Evolutionary conservation across 1,139 yeast genomes (phyloP), one percentile per base, ranked within the genome.

Genomic region (Suhomyces terraborum): DNA sequence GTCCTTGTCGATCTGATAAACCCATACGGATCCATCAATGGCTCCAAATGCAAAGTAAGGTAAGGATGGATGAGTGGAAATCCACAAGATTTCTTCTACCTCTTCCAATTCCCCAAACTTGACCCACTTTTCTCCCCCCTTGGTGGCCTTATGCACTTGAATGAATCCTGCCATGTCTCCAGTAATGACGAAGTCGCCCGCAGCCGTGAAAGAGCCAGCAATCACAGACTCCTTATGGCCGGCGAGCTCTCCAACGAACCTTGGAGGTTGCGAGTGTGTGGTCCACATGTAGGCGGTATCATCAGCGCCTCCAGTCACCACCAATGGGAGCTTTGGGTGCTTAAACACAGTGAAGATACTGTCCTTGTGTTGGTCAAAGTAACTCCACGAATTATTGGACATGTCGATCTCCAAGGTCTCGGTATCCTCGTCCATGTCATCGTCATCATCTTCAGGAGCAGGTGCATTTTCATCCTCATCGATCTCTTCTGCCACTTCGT

Each of bases 161-260:
- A 93, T 72, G 51, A 80, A 80, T 41, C 98, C 98, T 39, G 81
- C 82, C 99, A 93, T 93, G 62, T 94, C 98, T 35, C 93, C 98
- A 6, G 97, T 85, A 8, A 93, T 77, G 31, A 87, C 72, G 57
- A 70, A 88, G 36, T 79, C 74, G 18, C 98, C 98, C 53, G 88
- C 95, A 28, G 70, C 65, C 1, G 96, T 83, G 63, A 94, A 93
- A 0, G 82, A 88, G 36, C 94, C 93, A 8, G 89, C 74, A 39
- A 88, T 78, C 8, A 93, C 95, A 21, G 95, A 85, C 59, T 93
- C 99, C 31, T 82, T 83, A 63, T 88, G 96, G 12, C 91, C 89
- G 40, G 67, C 69, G 37, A 91, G 68, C 53, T 84, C 83, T 30
- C 86, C 82, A 3, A 88, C 91, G 48, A 84, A 73, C 49, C 84